phyloP scores from a whole-genome alignment of 768 basidiomycete genomes.

The Tricholoma flavovirens region DNA sequence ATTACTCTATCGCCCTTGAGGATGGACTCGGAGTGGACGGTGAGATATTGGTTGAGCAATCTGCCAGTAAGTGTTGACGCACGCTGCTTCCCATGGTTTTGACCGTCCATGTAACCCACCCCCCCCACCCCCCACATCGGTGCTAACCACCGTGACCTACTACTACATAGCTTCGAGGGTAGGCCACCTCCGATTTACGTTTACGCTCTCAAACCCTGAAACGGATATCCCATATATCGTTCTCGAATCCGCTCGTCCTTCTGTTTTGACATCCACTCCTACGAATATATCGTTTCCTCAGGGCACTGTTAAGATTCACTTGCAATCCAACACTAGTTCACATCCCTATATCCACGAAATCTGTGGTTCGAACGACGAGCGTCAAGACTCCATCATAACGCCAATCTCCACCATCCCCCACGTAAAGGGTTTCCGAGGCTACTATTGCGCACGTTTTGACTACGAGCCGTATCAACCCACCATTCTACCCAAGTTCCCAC shows the following conservation, averaged over 20 bases:
- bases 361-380: slow-evolving; percentile 58
- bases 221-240: slow-evolving; percentile 48
- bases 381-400: slow-evolving; percentile 66
- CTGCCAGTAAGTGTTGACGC: no score
- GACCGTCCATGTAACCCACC: no score
- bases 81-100: no score
- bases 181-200: slow-evolving; percentile 69
- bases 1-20: slow-evolving; percentile 53
- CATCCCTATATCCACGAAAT: slow-evolving; percentile 27
- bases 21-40: slow-evolving; percentile 49
- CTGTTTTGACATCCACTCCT: slow-evolving; percentile 48
- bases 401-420: slow-evolving; percentile 38
- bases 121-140: no score
- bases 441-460: slow-evolving; percentile 59
- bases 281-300: slow-evolving; percentile 46
- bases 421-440: slow-evolving; percentile 42
- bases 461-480: slow-evolving; percentile 15
- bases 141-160: no score
- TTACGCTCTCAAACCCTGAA: slow-evolving; percentile 24
- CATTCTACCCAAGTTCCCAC: slow-evolving; percentile 9
- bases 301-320: slow-evolving; percentile 41
- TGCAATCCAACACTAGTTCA: slow-evolving; percentile 11
- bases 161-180: slow-evolving; percentile 57
- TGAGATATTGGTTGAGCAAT: slow-evolving; percentile 35
- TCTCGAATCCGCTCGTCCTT: slow-evolving; percentile 60